These are phyloP conservation scores for Neurospora discreta DNA, from an alignment of 495 filamentous ascomycete species.

Conservation along the genomic window DNA sequence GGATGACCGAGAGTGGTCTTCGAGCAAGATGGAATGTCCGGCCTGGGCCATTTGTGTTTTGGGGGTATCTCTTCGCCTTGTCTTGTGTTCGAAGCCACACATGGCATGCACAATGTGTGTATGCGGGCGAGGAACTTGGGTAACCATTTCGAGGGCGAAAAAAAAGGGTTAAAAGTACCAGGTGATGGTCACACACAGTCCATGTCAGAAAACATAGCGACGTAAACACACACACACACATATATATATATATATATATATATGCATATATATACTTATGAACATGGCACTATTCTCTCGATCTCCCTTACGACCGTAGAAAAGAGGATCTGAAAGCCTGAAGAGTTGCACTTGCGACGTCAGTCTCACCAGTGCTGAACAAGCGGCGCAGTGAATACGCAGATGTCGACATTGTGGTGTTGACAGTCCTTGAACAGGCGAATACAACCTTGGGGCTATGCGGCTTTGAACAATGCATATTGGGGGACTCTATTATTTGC, in stretches of 20 bases:
- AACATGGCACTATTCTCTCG: background rate
- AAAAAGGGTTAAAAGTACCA: background rate
- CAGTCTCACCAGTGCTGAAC: background rate
- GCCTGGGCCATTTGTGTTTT: background rate
- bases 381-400: background rate
- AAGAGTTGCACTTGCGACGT: background rate
- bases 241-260: background rate
- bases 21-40: background rate
- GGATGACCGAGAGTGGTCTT: background rate
- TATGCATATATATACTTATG: background rate
- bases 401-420: background rate
- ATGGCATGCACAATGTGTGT: background rate
- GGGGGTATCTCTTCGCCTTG: background rate
- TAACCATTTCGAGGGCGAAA: background rate
- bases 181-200: background rate
- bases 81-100: background rate
- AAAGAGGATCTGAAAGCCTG: background rate
- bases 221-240: too few relatives aligned
- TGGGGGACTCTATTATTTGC: background rate
- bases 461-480: background rate
- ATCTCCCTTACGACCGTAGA: background rate
- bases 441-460: background rate
- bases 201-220: background rate
- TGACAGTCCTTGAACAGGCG: background rate
- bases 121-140: background rate